Evolutionary conservation across 306 rosid species (phyloP), one percentile per base, ranked within the genome.

Genomic region (Rubus idaeus): DNA sequence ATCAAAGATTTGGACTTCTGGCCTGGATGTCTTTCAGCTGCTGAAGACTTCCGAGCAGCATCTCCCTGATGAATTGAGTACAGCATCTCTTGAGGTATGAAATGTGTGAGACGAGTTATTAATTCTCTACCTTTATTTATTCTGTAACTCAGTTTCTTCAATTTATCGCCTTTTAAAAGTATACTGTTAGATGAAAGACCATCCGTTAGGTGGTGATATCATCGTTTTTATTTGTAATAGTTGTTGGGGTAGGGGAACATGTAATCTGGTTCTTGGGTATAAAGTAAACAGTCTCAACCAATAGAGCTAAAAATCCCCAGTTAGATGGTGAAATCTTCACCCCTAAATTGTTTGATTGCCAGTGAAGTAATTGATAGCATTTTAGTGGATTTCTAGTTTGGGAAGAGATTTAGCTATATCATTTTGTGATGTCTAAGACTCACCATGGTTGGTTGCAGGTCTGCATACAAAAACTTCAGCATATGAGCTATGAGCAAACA

Each of bases 381-480:
- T 68, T 26, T 41, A 39, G 67, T 72, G 55, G 20, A 68, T 58
- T 56, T 72, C 4, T 26, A 65, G 39, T 47, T 16, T n/a, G n/a
- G 53, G 60, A 76, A 23, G 10, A 23, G 46, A 52, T 70, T 41
- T 40, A 5, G 35, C 4, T 37, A 18, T 20, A n/a, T 80, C 77
- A 35, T 50, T 70, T 69, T 84, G 35, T 55, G 70, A 66, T 74
- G 79, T 79, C 68, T 89, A 53, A 83, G 60, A 71, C 68, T 67
- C 70, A 63, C 51, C 78, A 5, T 87, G 62, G 70, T 79, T 64
- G 77, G 53, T 79, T 87, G 89, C 96, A 90, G 97, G 84, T 78
- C 42, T 86, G 89, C 78, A 73, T 82, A 61, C 96, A 89, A 79
- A 96, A 96, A 80, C 86, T 91, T 62, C 84, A 87, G 97, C 89